phyloP scores from a whole-genome alignment of 1,284 basidiomycete genomes.

The Golubevia pallescens region DNA sequence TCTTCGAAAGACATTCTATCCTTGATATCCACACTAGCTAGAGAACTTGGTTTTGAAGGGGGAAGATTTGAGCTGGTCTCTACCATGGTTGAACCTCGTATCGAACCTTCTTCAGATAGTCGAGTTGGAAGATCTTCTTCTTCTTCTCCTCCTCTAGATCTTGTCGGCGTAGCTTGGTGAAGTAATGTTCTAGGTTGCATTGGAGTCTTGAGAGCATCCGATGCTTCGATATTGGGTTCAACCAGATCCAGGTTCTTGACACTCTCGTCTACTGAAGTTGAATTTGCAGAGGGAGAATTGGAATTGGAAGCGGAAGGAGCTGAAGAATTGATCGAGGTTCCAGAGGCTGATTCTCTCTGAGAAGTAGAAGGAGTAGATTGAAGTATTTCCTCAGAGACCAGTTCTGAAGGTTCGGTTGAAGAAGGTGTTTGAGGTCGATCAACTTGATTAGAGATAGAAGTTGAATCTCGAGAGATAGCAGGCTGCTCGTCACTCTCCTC shows the following conservation, averaged over 20 bases:
- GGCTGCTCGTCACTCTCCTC: too few relatives aligned
- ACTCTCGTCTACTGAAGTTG: background rate
- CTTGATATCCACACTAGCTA: background rate
- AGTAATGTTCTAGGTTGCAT: background rate
- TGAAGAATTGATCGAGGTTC: background rate
- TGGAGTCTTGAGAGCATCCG: background rate
- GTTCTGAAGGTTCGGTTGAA: constrained; percentile 65
- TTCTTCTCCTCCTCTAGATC: background rate
- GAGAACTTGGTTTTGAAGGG: background rate
- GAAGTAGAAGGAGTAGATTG: background rate
- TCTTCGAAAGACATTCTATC: background rate
- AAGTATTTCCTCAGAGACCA: background rate
- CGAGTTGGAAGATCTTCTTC: background rate
- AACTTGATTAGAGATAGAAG: too few relatives aligned
- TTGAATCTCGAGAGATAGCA: too few relatives aligned
- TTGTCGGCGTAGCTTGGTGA: background rate
- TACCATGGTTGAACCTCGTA: background rate
- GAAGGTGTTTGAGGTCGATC: background rate
- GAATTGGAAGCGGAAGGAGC: background rate
- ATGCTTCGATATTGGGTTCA: background rate
- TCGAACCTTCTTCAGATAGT: background rate
- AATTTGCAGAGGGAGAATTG: background rate
- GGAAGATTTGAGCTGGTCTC: background rate
- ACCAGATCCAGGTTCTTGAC: background rate
- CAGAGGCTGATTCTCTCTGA: background rate